A percentile compares a stretch with the other conserved stretches of the same genome.
Evolutionary conservation across 768 basidiomycete genomes (phyloP).

Genomic region (Termitomyces sp.): DNA sequence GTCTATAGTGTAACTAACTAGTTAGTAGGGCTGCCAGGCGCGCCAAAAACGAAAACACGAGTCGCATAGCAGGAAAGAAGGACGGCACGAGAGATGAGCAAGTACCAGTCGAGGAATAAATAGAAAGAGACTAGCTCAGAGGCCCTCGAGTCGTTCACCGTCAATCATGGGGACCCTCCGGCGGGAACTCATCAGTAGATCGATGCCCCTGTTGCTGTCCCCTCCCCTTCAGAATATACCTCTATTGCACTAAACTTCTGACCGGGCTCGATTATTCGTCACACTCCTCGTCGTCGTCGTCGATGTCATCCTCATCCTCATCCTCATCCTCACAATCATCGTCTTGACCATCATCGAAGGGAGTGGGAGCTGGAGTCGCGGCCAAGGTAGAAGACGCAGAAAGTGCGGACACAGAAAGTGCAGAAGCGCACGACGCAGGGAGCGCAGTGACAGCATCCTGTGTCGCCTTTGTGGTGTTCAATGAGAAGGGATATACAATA

Average conservation of each 20-base stretch:
- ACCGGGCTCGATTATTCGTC: constrained; percentile 16
- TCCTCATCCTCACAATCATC: constrained; percentile 27
- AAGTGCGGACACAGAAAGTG: constrained; percentile 19
- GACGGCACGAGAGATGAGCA: constrained; percentile 11
- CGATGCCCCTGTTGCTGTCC: too few species aligned
- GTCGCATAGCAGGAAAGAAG: neutral
- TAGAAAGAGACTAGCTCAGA: constrained; percentile 12
- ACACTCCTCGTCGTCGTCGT: constrained; percentile 19
- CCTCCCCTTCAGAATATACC: too few species aligned
- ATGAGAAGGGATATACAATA: neutral
- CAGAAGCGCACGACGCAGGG: constrained; percentile 48
- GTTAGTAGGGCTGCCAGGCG: constrained; percentile 5
- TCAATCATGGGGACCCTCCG: neutral
- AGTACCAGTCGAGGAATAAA: constrained; percentile 12
- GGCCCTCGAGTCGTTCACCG: constrained; percentile 14
- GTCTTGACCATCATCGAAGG: constrained; percentile 31
- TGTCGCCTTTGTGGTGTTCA: constrained; percentile 32
- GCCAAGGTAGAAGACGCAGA: constrained; percentile 22
- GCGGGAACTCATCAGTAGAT: constrained; percentile 8
- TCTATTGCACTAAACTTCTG: too few species aligned
- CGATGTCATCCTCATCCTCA: constrained; percentile 15
- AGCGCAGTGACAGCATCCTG: constrained; percentile 45
- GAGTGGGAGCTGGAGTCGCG: constrained; percentile 23
- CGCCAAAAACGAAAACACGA: neutral
- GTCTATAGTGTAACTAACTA: neutral